Evolutionary conservation across 305 asterid genomes (phyloP), one percentile per base, ranked within the genome.

Genomic region (Fraxinus dipetala): DNA sequence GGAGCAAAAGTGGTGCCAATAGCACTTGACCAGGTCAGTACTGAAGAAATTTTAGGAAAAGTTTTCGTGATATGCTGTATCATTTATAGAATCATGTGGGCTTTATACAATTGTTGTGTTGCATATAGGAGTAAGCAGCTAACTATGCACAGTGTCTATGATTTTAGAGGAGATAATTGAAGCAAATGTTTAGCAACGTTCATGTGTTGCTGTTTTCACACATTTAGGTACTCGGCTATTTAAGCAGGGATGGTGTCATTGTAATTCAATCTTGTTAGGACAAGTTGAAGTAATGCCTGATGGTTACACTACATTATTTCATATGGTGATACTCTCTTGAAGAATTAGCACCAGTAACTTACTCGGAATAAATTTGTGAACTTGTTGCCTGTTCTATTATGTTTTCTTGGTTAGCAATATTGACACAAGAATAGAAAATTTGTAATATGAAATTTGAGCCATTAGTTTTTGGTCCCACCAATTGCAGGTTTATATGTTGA

Each of bases 1-100:
- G 97, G 96, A 63, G 95, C 95, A 9, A 95, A 92, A 87, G 98
- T 95, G 81, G 99, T 95, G 86, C 97, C 99, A 0, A 89, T 95
- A 83, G 86, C 98, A 1, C 98, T 95, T 76, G 99, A 95, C 85
- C 98, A 94, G 99, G 99, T 91, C 63, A 76, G 79, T 70, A 6
- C 63, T 77, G 16, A 24, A 10, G 73, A 10, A 65, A 31, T 24
- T 48, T 43, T 22, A 20, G 40, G 43, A 11, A 34, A 32, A 18
- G 11, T 14, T 74, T 34, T n/a, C 28, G 28, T 75, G 75, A 32
- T 31, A 72, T 81, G n/a, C 82, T 81, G 10, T 67, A 78, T 74
- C 22, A n/a, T 28, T 48, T 65, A 26, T 78, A 70, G 16, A 40
- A 77, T 75, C 77, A 69, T 51, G 11, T 65, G n/a, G 34, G 73